These are phyloP conservation scores for Boletellus ananas DNA, from an alignment of 768 basidiomycete species.

Conservation along the genomic window DNA sequence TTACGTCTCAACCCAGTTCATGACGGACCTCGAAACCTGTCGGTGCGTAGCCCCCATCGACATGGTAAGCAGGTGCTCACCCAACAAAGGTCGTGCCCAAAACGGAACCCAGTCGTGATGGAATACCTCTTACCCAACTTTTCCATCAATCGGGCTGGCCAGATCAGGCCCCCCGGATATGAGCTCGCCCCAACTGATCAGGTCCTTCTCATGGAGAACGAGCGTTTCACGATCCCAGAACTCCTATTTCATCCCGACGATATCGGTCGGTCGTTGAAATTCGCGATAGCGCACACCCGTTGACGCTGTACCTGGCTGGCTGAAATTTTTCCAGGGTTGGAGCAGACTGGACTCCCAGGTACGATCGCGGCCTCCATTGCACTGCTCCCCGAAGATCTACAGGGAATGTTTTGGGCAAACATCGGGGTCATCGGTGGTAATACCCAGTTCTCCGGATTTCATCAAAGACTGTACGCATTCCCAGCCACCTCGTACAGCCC, in stretches of 20 bases:
- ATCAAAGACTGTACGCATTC: constrained; percentile 64
- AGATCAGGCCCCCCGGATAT: constrained; percentile 52
- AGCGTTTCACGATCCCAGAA: constrained; percentile 91
- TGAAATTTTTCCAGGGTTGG: constrained; percentile 49
- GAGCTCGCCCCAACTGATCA: constrained; percentile 54
- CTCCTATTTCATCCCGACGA: constrained; percentile 86
- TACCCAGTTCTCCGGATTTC: constrained; percentile 70
- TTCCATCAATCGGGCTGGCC: constrained; percentile 59
- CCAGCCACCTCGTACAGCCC: constrained; percentile 9
- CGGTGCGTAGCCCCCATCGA: constrained; percentile 51
- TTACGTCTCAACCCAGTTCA: constrained; percentile 75
- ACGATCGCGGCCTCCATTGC: constrained; percentile 75
- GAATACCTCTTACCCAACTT: constrained; percentile 92
- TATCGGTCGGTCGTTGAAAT: constrained; percentile 56
- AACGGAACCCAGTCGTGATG: constrained; percentile 66
- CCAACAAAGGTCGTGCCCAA: constrained; percentile 46
- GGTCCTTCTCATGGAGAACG: constrained; percentile 84
- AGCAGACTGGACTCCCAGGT: constrained; percentile 75
- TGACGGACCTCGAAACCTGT: constrained; percentile 69
- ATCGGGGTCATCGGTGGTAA: constrained; percentile 88
- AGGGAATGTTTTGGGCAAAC: constrained; percentile 94
- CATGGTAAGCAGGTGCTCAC: constrained; percentile 15
- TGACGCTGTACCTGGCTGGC: constrained; percentile 2
- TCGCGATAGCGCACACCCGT: constrained; percentile 7
- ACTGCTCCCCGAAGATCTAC: constrained; percentile 72